These are phyloP conservation scores for Craspedostauros australis DNA, from an alignment of 108 stramenopile species.

Conservation along the genomic window DNA sequence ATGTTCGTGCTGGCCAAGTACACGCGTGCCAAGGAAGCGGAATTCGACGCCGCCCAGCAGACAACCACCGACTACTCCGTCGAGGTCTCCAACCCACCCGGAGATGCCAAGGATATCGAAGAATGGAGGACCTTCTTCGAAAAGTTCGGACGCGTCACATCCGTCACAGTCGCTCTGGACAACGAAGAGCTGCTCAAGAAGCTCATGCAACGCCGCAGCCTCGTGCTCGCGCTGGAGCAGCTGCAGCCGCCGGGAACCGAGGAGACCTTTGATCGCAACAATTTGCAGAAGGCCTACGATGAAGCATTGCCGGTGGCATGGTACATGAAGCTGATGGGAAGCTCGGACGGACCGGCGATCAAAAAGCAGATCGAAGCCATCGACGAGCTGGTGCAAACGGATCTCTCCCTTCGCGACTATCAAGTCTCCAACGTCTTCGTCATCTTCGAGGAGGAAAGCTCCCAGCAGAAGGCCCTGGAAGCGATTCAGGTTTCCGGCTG, in stretches of 20 bases:
- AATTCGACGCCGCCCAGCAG: constrained; percentile 80
- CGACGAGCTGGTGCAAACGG: constrained; percentile 32
- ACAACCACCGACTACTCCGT: constrained; percentile 91
- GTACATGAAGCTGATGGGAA: background rate
- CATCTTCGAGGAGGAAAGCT: constrained; percentile 80
- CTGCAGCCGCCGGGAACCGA: constrained; percentile 2
- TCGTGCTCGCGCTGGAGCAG: constrained; percentile 2
- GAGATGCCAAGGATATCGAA: constrained; percentile 75
- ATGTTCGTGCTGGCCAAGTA: constrained; percentile 34
- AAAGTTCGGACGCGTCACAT: constrained; percentile 11
- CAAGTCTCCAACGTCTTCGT: constrained; percentile 72
- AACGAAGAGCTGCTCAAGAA: constrained; percentile 19
- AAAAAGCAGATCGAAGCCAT: constrained; percentile 13
- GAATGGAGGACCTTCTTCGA: constrained; percentile 82
- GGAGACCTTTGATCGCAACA: constrained; percentile 31
- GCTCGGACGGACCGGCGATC: background rate
- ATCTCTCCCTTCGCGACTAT: constrained; percentile 27
- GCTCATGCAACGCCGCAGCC: constrained; percentile 7
- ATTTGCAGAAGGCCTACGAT: constrained; percentile 2
- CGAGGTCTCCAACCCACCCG: constrained; percentile 69
- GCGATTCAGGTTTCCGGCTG: constrained; percentile 50
- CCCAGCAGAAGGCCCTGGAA: constrained; percentile 63
- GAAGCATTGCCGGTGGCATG: background rate
- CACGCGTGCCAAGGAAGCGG: constrained; percentile 40
- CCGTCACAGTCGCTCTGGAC: constrained; percentile 18